Conservation (phyloP, 2,329 filamentous ascomycete genomes). For the Arthrobotrys entomopaga region DNA sequence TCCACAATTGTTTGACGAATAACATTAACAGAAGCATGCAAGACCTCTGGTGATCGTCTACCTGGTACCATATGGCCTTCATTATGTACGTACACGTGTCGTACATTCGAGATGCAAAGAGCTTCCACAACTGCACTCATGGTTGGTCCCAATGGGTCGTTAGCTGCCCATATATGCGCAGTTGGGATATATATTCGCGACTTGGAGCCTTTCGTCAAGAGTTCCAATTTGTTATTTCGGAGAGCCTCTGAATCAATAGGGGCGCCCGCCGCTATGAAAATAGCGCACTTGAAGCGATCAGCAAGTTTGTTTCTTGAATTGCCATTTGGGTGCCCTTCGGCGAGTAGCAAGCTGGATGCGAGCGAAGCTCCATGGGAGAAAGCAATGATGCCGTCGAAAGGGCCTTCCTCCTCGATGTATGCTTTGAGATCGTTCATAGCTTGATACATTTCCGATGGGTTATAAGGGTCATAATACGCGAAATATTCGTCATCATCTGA, state of each 20-base stretch:
- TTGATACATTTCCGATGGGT: conserved; percentile 7
- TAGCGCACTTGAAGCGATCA: conserved; percentile 13
- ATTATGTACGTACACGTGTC: conserved; percentile 17
- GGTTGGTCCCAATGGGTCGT: conserved; percentile 9
- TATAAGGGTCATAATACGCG: conserved; percentile 34
- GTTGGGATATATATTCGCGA: conserved; percentile 31
- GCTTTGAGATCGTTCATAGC: conserved; percentile 13
- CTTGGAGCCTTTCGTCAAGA: neutral
- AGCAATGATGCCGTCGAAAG: conserved; percentile 27
- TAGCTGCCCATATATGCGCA: conserved; percentile 23
- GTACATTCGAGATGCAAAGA: conserved; percentile 14
- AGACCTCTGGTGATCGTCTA: conserved; percentile 18
- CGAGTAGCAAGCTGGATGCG: conserved; percentile 2
- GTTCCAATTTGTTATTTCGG: neutral
- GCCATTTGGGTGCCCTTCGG: neutral
- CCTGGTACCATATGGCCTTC: conserved; percentile 25
- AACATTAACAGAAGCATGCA: conserved; percentile 6
- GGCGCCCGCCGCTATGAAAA: conserved; percentile 10
- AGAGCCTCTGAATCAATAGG: conserved; percentile 3
- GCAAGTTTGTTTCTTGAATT: neutral
- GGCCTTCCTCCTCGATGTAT: conserved; percentile 31
- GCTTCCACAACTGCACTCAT: conserved; percentile 2
- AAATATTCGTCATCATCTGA: conserved; percentile 40
- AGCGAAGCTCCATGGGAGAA: conserved; percentile 35
- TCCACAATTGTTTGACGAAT: conserved; percentile 41